phyloP scores from a whole-genome alignment of 2,329 filamentous ascomycete genomes.

The Phaeophleospora eucalypticola region DNA sequence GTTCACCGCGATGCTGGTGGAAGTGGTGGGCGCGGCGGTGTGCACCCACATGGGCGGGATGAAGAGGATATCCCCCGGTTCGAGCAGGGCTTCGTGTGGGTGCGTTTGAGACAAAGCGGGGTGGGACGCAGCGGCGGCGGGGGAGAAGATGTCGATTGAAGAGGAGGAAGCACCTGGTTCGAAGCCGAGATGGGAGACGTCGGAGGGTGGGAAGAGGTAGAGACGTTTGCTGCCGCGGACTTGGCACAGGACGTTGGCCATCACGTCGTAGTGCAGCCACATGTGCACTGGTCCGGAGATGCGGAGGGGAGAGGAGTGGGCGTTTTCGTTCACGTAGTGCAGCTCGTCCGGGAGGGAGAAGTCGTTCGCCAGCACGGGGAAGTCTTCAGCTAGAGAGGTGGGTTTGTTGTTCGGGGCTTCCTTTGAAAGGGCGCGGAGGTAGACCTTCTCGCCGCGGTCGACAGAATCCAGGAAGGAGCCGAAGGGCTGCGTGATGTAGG shows the following conservation, averaged over 20 bases:
- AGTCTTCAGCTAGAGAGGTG: slow-evolving; percentile 67
- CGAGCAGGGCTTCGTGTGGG: slow-evolving; percentile 63
- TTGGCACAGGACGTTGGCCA: slow-evolving; percentile 83
- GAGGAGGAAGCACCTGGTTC: slow-evolving; percentile 77
- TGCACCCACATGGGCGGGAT: slow-evolving; percentile 83
- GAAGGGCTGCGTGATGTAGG: slow-evolving; percentile 66
- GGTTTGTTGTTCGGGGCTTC: slow-evolving; percentile 65
- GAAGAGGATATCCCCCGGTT: slow-evolving; percentile 72
- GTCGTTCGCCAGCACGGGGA: slow-evolving; percentile 63
- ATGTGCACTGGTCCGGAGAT: slow-evolving; percentile 77
- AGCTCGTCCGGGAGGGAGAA: slow-evolving; percentile 66
- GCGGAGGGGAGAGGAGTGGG: slow-evolving; percentile 74
- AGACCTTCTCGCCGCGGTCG: slow-evolving; percentile 59
- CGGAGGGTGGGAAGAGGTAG: slow-evolving; percentile 72
- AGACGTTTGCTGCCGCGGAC: slow-evolving; percentile 69
- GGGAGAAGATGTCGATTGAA: slow-evolving; percentile 65
- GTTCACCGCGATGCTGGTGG: slow-evolving; percentile 74
- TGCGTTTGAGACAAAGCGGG: slow-evolving; percentile 44
- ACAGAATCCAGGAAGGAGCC: slow-evolving; percentile 61
- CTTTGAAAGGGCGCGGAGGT: slow-evolving; percentile 72
- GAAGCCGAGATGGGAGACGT: slow-evolving; percentile 66
- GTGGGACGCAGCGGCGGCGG: slow-evolving; percentile 13
- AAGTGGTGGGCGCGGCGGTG: slow-evolving; percentile 56
- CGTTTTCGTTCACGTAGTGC: slow-evolving; percentile 53
- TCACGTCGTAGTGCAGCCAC: slow-evolving; percentile 91